Evolutionary conservation across 1,284 basidiomycete genomes (phyloP).

Genomic region (Gomphus sp.): DNA sequence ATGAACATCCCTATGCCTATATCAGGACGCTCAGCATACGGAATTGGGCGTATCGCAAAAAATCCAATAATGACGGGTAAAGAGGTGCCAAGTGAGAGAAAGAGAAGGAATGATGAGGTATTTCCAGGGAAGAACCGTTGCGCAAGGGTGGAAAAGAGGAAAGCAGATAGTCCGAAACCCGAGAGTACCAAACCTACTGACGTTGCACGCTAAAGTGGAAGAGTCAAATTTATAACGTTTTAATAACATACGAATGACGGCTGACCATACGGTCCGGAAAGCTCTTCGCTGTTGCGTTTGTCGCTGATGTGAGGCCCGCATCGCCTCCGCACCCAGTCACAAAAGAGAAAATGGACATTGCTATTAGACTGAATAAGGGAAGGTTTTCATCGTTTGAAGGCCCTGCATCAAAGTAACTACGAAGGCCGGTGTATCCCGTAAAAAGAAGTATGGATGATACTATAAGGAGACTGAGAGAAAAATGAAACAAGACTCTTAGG

Average conservation of each 20-base stretch:
- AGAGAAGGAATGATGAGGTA: slow-evolving; percentile 56
- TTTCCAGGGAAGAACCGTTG: slow-evolving; percentile 61
- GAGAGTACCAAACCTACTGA: slow-evolving; percentile 68
- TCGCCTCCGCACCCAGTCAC: slow-evolving; percentile 14
- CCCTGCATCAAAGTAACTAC: slow-evolving; percentile 42
- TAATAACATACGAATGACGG: neutral
- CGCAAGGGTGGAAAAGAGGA: slow-evolving; percentile 63
- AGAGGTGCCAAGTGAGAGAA: slow-evolving; percentile 65
- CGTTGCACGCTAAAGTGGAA: slow-evolving; percentile 44
- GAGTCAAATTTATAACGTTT: neutral
- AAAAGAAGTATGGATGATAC: slow-evolving; percentile 43
- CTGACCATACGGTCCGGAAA: slow-evolving; percentile 12
- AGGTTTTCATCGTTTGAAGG: slow-evolving; percentile 5
- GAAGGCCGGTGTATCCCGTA: slow-evolving; percentile 59
- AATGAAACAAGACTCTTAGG: slow-evolving; percentile 21
- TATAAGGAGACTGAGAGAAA: slow-evolving; percentile 18
- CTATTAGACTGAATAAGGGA: slow-evolving; percentile 1
- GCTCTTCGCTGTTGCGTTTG: slow-evolving; percentile 15
- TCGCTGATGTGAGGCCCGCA: slow-evolving; percentile 10
- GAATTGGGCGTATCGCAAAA: slow-evolving; percentile 54
- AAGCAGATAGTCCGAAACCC: slow-evolving; percentile 80
- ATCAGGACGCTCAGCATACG: slow-evolving; percentile 27
- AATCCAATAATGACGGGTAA: slow-evolving; percentile 57
- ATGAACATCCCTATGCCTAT: neutral
- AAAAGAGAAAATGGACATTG: slow-evolving; percentile 4